Evolutionary conservation across 805 yeast species (phyloP).

Genomic region (Metschnikowia chrysomelidarum): DNA sequence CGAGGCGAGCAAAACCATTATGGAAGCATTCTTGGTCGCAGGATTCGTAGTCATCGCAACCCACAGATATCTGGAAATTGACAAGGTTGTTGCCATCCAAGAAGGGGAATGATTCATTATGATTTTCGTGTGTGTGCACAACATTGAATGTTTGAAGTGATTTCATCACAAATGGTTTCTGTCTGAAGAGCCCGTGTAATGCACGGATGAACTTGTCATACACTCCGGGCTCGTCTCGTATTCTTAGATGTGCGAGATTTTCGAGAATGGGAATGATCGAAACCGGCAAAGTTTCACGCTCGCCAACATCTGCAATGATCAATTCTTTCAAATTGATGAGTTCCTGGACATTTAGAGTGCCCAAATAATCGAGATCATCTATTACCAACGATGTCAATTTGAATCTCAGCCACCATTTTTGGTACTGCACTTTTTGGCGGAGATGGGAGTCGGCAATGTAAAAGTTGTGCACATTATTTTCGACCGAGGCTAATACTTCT

Average conservation of each 20-base stretch:
- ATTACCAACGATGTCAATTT: slow-evolving; percentile 19
- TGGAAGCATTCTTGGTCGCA: slow-evolving; percentile 42
- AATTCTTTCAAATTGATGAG: slow-evolving; percentile 9
- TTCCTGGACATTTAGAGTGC: background rate
- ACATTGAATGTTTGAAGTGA: slow-evolving; percentile 24
- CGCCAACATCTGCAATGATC: slow-evolving; percentile 13
- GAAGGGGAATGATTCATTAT: slow-evolving; percentile 14
- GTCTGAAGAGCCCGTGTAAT: slow-evolving; percentile 10
- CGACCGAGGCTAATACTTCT: slow-evolving; percentile 4
- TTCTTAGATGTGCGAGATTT: slow-evolving; percentile 7
- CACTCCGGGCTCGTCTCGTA: slow-evolving; percentile 10
- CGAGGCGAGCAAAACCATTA: slow-evolving; percentile 34
- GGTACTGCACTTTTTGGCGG: slow-evolving; percentile 11
- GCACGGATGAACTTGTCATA: slow-evolving; percentile 7
- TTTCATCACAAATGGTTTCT: slow-evolving; percentile 12
- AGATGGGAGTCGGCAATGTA: slow-evolving; percentile 19
- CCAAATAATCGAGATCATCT: slow-evolving; percentile 18
- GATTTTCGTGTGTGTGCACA: slow-evolving; percentile 21
- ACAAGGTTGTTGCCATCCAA: slow-evolving; percentile 24
- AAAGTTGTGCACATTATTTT: slow-evolving; percentile 14
- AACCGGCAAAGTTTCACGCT: background rate
- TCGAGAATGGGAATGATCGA: slow-evolving; percentile 8
- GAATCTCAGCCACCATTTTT: slow-evolving; percentile 14
- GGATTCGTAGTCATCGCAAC: slow-evolving; percentile 49
- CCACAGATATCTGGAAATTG: slow-evolving; percentile 44